Percentiles rank a stretch among this genome's conserved stretches.
Evolutionary conservation across 345 rosid species (phyloP).

Genomic region (Excoecaria agallocha): DNA sequence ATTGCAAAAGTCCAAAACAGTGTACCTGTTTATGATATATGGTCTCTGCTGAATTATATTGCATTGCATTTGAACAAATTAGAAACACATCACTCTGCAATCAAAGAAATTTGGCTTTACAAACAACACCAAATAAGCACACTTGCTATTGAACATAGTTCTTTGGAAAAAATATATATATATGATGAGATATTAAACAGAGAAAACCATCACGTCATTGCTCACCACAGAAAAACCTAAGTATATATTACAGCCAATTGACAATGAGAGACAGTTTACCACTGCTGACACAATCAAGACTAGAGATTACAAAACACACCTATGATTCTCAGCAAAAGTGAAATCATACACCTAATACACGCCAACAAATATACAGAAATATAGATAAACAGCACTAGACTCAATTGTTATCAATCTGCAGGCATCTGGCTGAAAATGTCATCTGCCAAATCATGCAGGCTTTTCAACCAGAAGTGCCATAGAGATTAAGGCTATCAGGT

Average conservation of each 20-base stretch:
- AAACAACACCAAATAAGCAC: constrained; percentile 1
- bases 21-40: constrained; percentile 29
- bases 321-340: background rate
- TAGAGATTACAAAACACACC: background rate
- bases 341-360: background rate
- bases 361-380: background rate
- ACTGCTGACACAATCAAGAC: background rate
- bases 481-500: constrained; percentile 3
- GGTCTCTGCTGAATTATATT: constrained; percentile 33
- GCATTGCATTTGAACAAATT: constrained; percentile 34
- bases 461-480: background rate
- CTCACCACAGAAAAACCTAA: background rate
- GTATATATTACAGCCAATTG: background rate
- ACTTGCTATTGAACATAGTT: background rate
- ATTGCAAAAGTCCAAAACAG: constrained; percentile 26
- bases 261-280: background rate
- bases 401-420: background rate
- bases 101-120: constrained; percentile 26
- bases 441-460: background rate
- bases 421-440: background rate
- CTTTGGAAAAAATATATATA: too few relatives aligned
- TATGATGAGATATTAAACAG: too few relatives aligned
- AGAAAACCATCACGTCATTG: background rate
- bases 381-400: background rate
- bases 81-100: constrained; percentile 33